These are phyloP conservation scores for Allantophomopsis lycopodina DNA, from an alignment of 2,329 filamentous ascomycete species.

Conservation along the genomic window DNA sequence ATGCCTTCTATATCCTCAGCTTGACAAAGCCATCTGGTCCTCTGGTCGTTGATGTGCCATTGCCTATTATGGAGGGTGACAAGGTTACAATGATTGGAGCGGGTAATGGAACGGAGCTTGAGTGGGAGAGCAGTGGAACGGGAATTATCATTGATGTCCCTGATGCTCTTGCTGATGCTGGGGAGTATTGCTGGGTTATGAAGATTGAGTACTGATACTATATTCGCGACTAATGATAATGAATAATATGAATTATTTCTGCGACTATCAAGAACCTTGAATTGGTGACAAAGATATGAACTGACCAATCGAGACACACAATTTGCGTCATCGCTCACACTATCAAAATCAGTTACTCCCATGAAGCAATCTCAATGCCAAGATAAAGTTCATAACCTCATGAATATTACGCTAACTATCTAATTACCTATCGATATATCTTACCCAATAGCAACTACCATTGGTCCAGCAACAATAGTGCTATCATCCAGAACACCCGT, in stretches of 20 bases:
- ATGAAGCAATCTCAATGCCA: too few species aligned
- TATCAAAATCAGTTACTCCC: too few species aligned
- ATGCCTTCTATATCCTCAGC: conserved; percentile 4
- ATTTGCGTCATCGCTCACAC: too few species aligned
- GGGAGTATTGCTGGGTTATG: neutral
- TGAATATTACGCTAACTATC: too few species aligned
- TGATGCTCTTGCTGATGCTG: neutral
- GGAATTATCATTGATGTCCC: neutral
- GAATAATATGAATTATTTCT: too few species aligned
- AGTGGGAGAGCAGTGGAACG: neutral
- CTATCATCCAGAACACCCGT: conserved; percentile 41
- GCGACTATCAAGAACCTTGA: too few species aligned
- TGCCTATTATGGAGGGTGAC: conserved; percentile 4
- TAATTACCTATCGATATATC: too few species aligned
- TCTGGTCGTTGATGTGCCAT: conserved; percentile 1
- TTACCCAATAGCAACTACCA: conserved; percentile 27
- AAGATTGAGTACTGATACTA: neutral
- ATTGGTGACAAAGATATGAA: too few species aligned
- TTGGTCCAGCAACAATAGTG: conserved; percentile 51
- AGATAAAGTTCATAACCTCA: too few species aligned
- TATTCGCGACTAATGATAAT: too few species aligned
- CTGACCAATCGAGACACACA: too few species aligned
- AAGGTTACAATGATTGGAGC: conserved; percentile 2
- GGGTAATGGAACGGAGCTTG: neutral
- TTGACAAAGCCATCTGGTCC: conserved; percentile 1